These are phyloP conservation scores for Crassisporium funariophilum DNA, from an alignment of 768 basidiomycete species.

Conservation along the genomic window DNA sequence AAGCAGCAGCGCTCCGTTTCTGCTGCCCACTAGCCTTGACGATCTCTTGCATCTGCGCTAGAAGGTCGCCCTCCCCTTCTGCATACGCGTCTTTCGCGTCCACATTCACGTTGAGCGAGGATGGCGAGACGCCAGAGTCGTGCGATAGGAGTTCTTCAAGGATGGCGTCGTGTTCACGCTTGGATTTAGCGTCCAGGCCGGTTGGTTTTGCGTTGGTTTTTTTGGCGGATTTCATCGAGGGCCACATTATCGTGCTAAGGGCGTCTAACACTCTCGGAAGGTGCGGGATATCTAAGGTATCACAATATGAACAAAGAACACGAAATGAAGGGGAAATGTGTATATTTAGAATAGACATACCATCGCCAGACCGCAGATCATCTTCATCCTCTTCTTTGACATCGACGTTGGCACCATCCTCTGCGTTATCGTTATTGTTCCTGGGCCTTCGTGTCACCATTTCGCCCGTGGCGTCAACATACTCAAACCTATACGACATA, in stretches of 20 bases:
- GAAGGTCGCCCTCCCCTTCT: slow-evolving; percentile 5
- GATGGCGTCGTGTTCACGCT: slow-evolving; percentile 16
- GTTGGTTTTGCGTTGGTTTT: slow-evolving; percentile 1
- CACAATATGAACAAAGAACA: background rate
- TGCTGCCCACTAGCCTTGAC: background rate
- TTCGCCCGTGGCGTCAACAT: slow-evolving; percentile 56
- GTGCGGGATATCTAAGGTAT: slow-evolving; percentile 45
- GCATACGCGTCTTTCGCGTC: no score
- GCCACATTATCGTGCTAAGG: slow-evolving; percentile 88
- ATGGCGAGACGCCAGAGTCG: background rate
- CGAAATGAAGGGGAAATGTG: background rate
- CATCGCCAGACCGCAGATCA: slow-evolving; percentile 25
- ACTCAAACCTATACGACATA: slow-evolving; percentile 75
- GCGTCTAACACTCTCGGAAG: slow-evolving; percentile 77
- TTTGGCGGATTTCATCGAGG: slow-evolving; percentile 58
- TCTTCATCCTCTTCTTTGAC: slow-evolving; percentile 9
- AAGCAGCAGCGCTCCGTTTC: background rate
- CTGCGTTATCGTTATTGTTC: no score
- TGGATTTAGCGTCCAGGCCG: background rate
- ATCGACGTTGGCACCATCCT: no score
- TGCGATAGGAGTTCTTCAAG: slow-evolving; percentile 18
- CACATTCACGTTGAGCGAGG: background rate
- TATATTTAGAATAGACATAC: slow-evolving; percentile 11
- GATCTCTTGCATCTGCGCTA: slow-evolving; percentile 11
- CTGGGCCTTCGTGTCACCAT: background rate